Evolutionary conservation across 2,329 filamentous ascomycete genomes (phyloP).

Genomic region (Graphilbum fragrans): DNA sequence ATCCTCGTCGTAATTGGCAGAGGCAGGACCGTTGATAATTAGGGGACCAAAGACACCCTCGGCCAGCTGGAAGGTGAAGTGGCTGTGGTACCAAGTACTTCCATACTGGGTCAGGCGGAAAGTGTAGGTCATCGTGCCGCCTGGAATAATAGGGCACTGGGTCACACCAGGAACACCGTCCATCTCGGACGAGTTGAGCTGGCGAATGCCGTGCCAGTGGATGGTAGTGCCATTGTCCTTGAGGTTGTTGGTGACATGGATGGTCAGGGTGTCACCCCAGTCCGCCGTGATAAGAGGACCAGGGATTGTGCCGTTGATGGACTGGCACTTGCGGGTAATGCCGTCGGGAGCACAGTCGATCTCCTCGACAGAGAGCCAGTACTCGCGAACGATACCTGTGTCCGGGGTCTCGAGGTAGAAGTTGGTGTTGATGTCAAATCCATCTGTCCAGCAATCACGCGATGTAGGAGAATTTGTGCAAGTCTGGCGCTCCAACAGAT

Average conservation of each 20-base stretch:
- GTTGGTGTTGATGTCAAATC: too few species aligned
- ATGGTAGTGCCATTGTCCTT: conserved; percentile 30
- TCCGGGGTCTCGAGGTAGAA: too few species aligned
- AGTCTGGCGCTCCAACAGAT: too few species aligned
- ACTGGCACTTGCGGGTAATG: conserved; percentile 23
- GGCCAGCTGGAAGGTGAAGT: conserved; percentile 30
- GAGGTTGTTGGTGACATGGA: conserved; percentile 56
- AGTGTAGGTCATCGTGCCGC: conserved; percentile 30
- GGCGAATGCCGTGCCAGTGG: conserved; percentile 37
- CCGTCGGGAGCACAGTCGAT: too few species aligned
- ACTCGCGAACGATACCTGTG: too few species aligned
- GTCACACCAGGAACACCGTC: conserved; percentile 26
- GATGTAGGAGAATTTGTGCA: too few species aligned
- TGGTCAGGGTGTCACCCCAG: conserved; percentile 30
- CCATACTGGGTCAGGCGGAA: conserved; percentile 45
- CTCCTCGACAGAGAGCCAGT: too few species aligned
- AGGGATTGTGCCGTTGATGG: conserved; percentile 20
- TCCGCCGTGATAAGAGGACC: conserved; percentile 19
- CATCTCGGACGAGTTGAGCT: conserved; percentile 32
- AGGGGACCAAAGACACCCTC: conserved; percentile 35
- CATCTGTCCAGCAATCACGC: too few species aligned
- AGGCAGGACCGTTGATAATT: conserved; percentile 36
- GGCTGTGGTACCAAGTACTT: conserved; percentile 44
- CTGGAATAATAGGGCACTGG: conserved; percentile 27
- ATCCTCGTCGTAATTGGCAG: conserved; percentile 39